Percentiles rank a stretch among this genome's conserved stretches.
Conservation (phyloP, 768 basidiomycete species). For the Kwoniella europaea region DNA sequence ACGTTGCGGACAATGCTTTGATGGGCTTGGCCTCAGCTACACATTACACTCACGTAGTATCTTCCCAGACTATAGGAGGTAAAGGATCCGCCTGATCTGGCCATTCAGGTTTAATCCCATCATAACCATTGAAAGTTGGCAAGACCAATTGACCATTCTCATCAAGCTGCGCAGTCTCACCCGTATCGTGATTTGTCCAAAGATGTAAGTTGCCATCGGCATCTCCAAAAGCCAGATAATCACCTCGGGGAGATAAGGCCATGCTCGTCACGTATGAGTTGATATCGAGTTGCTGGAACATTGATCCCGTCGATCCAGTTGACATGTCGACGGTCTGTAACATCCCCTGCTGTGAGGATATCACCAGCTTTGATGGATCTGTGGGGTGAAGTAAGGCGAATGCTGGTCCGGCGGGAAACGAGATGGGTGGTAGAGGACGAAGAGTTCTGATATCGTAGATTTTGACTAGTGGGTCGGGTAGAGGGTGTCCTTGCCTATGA, state of each 20-base stretch:
- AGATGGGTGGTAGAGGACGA: slow-evolving; percentile 78
- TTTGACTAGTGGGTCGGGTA: slow-evolving; percentile 90
- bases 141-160: slow-evolving; percentile 36
- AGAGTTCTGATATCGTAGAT: slow-evolving; percentile 86
- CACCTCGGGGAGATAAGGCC: slow-evolving; percentile 81
- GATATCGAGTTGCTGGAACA: slow-evolving; percentile 49
- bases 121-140: slow-evolving; percentile 81
- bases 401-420: slow-evolving; percentile 83
- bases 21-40: too few relatives aligned
- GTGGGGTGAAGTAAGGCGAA: slow-evolving; percentile 82
- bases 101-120: slow-evolving; percentile 81
- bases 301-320: slow-evolving; percentile 1
- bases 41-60: slow-evolving; percentile 69
- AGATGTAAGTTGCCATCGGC: slow-evolving; percentile 82
- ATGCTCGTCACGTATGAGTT: slow-evolving; percentile 75
- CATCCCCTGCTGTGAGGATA: slow-evolving; percentile 79
- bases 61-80: slow-evolving; percentile 78
- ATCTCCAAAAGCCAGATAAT: slow-evolving; percentile 93
- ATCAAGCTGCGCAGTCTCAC: slow-evolving; percentile 30
- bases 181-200: slow-evolving; percentile 70
- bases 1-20: too few relatives aligned
- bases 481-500: slow-evolving; percentile 78
- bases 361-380: slow-evolving; percentile 72
- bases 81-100: slow-evolving; percentile 73
- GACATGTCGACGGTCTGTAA: slow-evolving; percentile 80